Evolutionary conservation across 306 rosid species (phyloP).

Genomic region (Heteromeles arbutifolia): DNA sequence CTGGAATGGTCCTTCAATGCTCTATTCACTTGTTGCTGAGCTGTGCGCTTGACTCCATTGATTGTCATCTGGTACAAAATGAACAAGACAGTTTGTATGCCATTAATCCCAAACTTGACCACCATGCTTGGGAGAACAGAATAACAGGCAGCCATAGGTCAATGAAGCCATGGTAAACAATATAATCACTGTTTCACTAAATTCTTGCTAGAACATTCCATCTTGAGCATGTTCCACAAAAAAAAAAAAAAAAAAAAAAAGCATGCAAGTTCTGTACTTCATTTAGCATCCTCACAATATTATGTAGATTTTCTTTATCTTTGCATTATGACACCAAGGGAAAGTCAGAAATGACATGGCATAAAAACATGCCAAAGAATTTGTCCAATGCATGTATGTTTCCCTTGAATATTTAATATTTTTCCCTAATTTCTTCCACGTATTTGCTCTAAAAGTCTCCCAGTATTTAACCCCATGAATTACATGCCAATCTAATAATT

Average conservation of each 20-base stretch:
- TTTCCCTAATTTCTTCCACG: not conserved
- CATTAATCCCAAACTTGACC: slow-evolving; percentile 2
- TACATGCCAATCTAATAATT: not conserved
- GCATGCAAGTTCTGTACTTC: not conserved
- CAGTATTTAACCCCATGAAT: not conserved
- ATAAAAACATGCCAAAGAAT: not conserved
- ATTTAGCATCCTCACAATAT: not conserved
- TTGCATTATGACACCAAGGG: not conserved
- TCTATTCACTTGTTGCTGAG: slow-evolving; percentile 87
- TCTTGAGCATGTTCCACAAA: not conserved
- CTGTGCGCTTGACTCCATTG: slow-evolving; percentile 91
- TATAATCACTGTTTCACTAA: not conserved
- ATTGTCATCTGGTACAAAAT: slow-evolving; percentile 64
- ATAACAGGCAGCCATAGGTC: slow-evolving; percentile 10
- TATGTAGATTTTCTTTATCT: not conserved
- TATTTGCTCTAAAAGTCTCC: not conserved
- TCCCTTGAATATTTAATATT: not conserved
- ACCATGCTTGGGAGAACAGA: slow-evolving; percentile 5
- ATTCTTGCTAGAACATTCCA: not conserved
- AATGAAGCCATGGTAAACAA: not conserved
- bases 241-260: not conserved
- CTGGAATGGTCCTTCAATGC: slow-evolving; percentile 85
- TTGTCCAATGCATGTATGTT: not conserved
- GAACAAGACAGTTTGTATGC: slow-evolving; percentile 18
- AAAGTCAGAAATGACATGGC: not conserved